Evolutionary conservation across 495 filamentous ascomycete genomes (phyloP).

Genomic region (Lepraria neglecta): DNA sequence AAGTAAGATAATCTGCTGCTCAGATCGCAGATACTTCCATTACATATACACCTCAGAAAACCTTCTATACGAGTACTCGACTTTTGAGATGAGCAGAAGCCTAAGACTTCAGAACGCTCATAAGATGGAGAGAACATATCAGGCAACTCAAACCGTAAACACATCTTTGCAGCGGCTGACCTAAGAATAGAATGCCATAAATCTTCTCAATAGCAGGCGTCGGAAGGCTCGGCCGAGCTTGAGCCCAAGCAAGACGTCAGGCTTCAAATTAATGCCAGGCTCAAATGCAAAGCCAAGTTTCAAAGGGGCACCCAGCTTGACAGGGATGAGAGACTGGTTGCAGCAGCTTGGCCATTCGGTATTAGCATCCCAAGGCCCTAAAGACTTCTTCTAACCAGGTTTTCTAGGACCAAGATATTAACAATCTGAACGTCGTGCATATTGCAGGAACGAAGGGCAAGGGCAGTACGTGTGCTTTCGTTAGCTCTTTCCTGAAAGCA

Average conservation of each 20-base stretch:
- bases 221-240: slow-evolving; percentile 11
- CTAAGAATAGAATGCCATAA: slow-evolving; percentile 15
- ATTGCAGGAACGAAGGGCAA: slow-evolving; percentile 49
- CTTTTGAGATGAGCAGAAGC: not conserved
- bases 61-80: not conserved
- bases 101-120: not conserved
- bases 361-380: slow-evolving; percentile 12
- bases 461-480: slow-evolving; percentile 46
- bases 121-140: slow-evolving; percentile 16
- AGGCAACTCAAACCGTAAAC: not conserved
- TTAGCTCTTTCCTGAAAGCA: slow-evolving; percentile 34
- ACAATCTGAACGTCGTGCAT: slow-evolving; percentile 40
- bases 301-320: slow-evolving; percentile 27
- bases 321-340: slow-evolving; percentile 33
- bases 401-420: not conserved
- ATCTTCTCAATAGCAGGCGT: slow-evolving; percentile 21
- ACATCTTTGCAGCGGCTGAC: not conserved
- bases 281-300: slow-evolving; percentile 14
- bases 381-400: not conserved
- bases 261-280: slow-evolving; percentile 17
- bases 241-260: not conserved
- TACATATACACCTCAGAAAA: no score
- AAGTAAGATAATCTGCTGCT: not conserved
- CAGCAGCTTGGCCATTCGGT: slow-evolving; percentile 32
- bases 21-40: no score